Evolutionary conservation across 1,139 yeast species (phyloP).

Genomic region (Kluyveromyces marxianus): DNA sequence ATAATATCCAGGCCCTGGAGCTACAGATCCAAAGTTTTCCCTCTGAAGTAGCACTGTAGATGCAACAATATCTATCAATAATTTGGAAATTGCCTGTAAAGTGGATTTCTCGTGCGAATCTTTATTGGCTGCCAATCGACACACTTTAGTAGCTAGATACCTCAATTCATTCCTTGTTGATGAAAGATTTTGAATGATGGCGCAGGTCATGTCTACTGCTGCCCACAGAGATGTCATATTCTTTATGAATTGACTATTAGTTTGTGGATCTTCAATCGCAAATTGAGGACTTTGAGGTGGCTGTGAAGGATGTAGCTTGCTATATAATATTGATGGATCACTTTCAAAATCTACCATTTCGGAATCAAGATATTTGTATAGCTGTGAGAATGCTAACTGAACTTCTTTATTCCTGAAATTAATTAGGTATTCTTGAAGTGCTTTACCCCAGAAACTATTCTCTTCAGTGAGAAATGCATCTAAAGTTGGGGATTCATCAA

Average conservation of each 20-base stretch:
- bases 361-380: conserved; percentile 30
- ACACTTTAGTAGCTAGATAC: conserved; percentile 38
- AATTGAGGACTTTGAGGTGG: conserved; percentile 41
- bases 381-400: conserved; percentile 46
- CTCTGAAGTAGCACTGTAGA: conserved; percentile 38
- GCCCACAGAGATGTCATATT: conserved; percentile 76
- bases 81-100: conserved; percentile 52
- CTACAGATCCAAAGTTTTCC: conserved; percentile 24
- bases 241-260: conserved; percentile 58
- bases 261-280: conserved; percentile 74
- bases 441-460: conserved; percentile 37
- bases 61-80: conserved; percentile 68
- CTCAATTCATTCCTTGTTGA: conserved; percentile 38
- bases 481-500: conserved; percentile 16
- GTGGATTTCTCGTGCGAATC: conserved; percentile 33
- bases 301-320: conserved; percentile 36
- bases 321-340: conserved; percentile 65
- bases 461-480: conserved; percentile 17
- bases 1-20: conserved; percentile 4
- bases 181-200: conserved; percentile 38
- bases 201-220: conserved; percentile 48
- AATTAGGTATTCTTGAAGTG: conserved; percentile 51
- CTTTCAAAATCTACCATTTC: conserved; percentile 65
- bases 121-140: conserved; percentile 43
- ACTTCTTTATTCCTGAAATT: conserved; percentile 49